A percentile compares a stretch with the other conserved stretches of the same genome.
Conservation (phyloP, 805 yeast species). For the Metschnikowia drakensbergensis region DNA sequence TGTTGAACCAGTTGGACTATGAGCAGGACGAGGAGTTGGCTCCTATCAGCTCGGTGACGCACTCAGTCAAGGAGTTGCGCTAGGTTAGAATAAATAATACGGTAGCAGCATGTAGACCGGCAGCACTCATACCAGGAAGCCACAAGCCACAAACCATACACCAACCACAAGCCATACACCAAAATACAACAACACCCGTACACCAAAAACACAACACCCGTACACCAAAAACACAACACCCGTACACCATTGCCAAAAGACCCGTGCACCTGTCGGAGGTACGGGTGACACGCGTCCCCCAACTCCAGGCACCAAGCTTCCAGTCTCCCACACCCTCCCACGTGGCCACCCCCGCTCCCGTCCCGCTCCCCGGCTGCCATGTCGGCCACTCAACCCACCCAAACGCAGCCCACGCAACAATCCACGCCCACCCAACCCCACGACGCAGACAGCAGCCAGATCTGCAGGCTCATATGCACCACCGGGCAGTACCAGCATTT, state of each 20-base stretch:
- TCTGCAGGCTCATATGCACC: conserved; percentile 60
- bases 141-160: too few relatives aligned
- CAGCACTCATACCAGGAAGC: too few relatives aligned
- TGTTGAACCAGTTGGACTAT: conserved; percentile 50
- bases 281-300: conserved; percentile 1
- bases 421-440: conserved; percentile 15
- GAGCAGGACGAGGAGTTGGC: conserved; percentile 12
- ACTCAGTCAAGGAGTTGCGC: conserved; percentile 15
- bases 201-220: too few relatives aligned
- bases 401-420: conserved; percentile 24
- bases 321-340: too few relatives aligned
- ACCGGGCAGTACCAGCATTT: conserved; percentile 49
- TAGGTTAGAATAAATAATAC: neutral
- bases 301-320: too few relatives aligned
- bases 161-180: too few relatives aligned
- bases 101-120: too few relatives aligned
- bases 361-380: neutral
- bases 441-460: conserved; percentile 24
- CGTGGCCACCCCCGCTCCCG: neutral
- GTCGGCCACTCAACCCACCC: conserved; percentile 9
- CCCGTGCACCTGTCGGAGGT: neutral
- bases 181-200: too few relatives aligned
- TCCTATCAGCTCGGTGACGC: conserved; percentile 15
- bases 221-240: neutral
- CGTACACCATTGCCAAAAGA: neutral